phyloP scores from a whole-genome alignment of 176 grass and related monocot genomes.

The Triticum urartu region DNA sequence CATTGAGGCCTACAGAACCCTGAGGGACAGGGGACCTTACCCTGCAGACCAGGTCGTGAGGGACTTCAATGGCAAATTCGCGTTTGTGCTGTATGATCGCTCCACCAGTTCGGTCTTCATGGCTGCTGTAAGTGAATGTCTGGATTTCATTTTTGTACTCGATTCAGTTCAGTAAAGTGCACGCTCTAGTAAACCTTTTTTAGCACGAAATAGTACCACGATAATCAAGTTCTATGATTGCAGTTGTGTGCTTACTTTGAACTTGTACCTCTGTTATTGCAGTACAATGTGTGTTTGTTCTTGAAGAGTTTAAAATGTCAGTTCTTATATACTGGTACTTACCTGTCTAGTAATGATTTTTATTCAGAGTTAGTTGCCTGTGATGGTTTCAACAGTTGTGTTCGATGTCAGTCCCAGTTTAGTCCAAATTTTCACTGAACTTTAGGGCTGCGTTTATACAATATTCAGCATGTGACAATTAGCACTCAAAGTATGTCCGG shows the following conservation, averaged over 20 bases:
- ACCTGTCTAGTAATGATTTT: not conserved
- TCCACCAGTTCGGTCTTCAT: slow-evolving; percentile 64
- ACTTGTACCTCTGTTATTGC: not conserved
- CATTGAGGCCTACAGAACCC: slow-evolving; percentile 75
- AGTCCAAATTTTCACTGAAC: not conserved
- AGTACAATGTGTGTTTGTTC: not conserved
- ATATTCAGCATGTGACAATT: not conserved
- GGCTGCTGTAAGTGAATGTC: slow-evolving; percentile 50
- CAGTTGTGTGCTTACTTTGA: not conserved
- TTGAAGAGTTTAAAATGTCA: not conserved
- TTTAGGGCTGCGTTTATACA: not conserved
- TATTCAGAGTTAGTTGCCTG: not conserved
- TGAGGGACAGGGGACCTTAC: slow-evolving; percentile 87
- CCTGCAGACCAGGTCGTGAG: slow-evolving; percentile 71
- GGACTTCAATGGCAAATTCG: slow-evolving; percentile 70
- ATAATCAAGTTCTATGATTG: not conserved
- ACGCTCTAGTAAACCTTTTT: not conserved
- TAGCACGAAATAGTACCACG: not conserved
- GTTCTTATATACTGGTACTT: not conserved
- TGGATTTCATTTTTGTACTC: not conserved
- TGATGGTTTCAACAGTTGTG: not conserved
- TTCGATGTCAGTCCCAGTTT: not conserved
- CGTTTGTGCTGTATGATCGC: slow-evolving; percentile 69
- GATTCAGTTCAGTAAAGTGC: not conserved
- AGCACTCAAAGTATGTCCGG: not conserved